Conservation (phyloP, 2,329 filamentous ascomycete genomes). For the Elsinoe fawcettii region DNA sequence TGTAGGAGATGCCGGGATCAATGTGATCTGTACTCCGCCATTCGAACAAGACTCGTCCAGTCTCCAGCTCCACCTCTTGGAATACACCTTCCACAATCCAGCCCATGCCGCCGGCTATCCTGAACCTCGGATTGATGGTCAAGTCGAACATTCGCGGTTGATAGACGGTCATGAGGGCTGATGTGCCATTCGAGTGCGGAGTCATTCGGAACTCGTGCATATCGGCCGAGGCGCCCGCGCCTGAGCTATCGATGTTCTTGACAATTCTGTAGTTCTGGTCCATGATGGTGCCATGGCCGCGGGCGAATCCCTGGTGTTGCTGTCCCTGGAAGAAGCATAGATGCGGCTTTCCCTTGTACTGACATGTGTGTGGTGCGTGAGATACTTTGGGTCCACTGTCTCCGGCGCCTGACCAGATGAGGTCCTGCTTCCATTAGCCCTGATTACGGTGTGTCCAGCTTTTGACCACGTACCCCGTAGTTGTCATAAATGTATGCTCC, state of each 20-base stretch:
- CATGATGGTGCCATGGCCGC: conserved; percentile 47
- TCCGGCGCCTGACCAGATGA: conserved; percentile 46
- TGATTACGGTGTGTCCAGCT: background rate
- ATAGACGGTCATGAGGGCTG: conserved; percentile 33
- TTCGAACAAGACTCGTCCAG: conserved; percentile 50
- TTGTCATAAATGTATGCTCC: conserved; percentile 48
- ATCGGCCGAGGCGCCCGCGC: conserved; percentile 38
- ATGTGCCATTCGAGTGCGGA: conserved; percentile 35
- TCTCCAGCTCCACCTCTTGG: conserved; percentile 49
- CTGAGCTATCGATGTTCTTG: conserved; percentile 36
- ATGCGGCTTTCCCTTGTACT: conserved; percentile 42
- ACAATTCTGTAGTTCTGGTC: conserved; percentile 44
- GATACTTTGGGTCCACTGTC: conserved; percentile 42
- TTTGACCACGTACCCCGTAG: conserved; percentile 32
- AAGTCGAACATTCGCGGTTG: conserved; percentile 39
- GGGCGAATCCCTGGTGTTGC: conserved; percentile 45
- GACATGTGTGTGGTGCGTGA: conserved; percentile 43
- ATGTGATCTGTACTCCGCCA: conserved; percentile 53
- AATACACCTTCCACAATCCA: conserved; percentile 48
- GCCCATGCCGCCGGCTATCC: conserved; percentile 37
- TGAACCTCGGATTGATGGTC: conserved; percentile 32
- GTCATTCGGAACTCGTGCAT: conserved; percentile 48
- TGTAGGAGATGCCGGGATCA: conserved; percentile 43
- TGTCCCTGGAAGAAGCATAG: conserved; percentile 47
- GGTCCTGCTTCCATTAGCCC: conserved; percentile 29